These are phyloP conservation scores for Chaetoscypha palmicola DNA, from an alignment of 2,329 filamentous ascomycete genomes.

Conservation along the genomic window DNA sequence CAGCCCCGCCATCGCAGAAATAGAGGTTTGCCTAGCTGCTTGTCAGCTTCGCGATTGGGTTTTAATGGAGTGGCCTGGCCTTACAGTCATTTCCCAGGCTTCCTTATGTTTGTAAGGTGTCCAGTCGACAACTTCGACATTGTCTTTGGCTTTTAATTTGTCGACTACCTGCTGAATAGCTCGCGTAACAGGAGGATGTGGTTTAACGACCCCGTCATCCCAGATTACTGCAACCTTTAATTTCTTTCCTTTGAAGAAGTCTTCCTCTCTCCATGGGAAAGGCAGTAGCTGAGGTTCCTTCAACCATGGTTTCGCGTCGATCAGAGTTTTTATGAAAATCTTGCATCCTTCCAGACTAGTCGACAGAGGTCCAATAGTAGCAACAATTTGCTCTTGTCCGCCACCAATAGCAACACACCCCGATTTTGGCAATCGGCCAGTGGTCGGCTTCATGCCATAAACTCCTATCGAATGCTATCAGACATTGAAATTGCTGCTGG, in stretches of 20 bases:
- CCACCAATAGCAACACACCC: conserved; percentile 20
- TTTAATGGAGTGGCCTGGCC: too few relatives aligned
- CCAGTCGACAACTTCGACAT: conserved; percentile 50
- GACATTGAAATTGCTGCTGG: too few relatives aligned
- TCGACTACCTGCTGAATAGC: conserved; percentile 49
- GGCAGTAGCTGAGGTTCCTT: conserved; percentile 45
- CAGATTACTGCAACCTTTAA: conserved; percentile 54
- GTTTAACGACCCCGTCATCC: conserved; percentile 52
- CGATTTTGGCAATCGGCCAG: conserved; percentile 21
- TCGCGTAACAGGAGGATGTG: conserved; percentile 51
- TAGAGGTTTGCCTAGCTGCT: conserved; percentile 34
- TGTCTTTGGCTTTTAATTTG: conserved; percentile 38
- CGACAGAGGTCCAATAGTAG: conserved; percentile 47
- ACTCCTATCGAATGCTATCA: conserved; percentile 16
- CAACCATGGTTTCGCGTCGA: conserved; percentile 42
- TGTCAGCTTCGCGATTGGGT: not conserved
- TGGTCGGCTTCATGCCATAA: conserved; percentile 30
- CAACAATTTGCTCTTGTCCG: conserved; percentile 35
- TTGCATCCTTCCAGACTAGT: conserved; percentile 43
- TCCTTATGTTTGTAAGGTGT: conserved; percentile 45
- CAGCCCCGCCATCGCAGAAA: conserved; percentile 53
- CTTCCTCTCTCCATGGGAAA: conserved; percentile 41
- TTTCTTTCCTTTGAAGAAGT: conserved; percentile 35
- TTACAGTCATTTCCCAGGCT: conserved; percentile 42
- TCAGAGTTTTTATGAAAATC: conserved; percentile 36